Evolutionary conservation across 306 rosid genomes (phyloP), one percentile per base, ranked within the genome.

Genomic region (Begonia masoniana): DNA sequence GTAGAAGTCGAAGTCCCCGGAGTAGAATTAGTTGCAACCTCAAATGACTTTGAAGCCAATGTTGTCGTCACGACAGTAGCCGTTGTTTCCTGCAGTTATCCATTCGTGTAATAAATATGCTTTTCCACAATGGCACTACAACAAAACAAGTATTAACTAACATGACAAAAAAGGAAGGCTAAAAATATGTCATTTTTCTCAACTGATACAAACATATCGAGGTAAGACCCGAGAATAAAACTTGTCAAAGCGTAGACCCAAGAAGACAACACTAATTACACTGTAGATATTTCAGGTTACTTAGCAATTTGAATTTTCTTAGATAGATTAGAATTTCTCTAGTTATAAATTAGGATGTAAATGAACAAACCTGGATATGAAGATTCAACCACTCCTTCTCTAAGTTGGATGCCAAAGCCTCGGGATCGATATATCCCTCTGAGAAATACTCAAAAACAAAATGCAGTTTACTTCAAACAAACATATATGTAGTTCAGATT

Each of bases 361-460:
- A 31, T 6, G 39, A 3, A 31, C 39, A 31, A 62, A 71, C 84
- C 74, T 74, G 84, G 57, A 71, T 59, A 55, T 74, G 78, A 62
- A 74, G 69, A 57, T 80, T 63, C 74, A 78, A 54, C 84, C 84
- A 68, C 19, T 65, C 71, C 73, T 74, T 78, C 78, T 74, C 78
- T 56, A 78, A 68, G 63, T 58, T 74, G 59, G 78, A 78, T 9
- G 71, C 71, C 62, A 78, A 68, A 52, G 21, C 71, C 56, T 74
- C 78, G 59, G 76, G 74, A 54, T 69, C 45, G 7, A 74, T 41
- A 57, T 70, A 71, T 13, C 84, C 84, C 64, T 60, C 84, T 78
- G 52, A 24, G 11, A 23, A 13, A 45, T 58, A 62, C 4, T 15
- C 23, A 15, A 14, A 47, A 55, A 52, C 53, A 31, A 31, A 31